Evolutionary conservation across 1,139 yeast genomes (phyloP).

Genomic region (Nakaseomyces kungkrabaensis): DNA sequence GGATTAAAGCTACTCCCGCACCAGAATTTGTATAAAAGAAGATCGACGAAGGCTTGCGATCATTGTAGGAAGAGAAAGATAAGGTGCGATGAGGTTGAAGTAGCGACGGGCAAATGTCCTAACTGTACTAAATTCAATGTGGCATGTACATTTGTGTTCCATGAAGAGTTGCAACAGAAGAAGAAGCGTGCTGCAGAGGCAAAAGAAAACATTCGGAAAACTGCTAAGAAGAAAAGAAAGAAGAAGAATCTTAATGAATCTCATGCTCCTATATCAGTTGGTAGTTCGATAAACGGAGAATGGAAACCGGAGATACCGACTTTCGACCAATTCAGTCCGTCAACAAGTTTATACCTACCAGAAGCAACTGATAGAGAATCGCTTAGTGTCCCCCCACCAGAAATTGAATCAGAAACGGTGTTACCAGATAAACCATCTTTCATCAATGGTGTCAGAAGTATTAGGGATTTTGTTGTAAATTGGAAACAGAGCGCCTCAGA

Average conservation of each 20-base stretch:
- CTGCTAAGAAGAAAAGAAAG: neutral
- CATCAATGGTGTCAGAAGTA: neutral
- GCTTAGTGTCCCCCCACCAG: neutral
- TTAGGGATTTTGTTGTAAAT: neutral
- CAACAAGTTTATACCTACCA: neutral
- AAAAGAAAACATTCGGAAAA: neutral
- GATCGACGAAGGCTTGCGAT: conserved; percentile 31
- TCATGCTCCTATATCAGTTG: neutral
- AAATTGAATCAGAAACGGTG: neutral
- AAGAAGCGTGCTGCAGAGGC: conserved; percentile 1
- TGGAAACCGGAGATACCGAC: neutral
- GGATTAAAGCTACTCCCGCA: neutral
- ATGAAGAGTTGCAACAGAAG: neutral
- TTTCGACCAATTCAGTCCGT: neutral
- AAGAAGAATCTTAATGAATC: neutral
- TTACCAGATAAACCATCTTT: neutral
- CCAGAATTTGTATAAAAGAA: conserved; percentile 7
- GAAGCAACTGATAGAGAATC: neutral
- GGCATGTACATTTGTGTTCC: conserved; percentile 15
- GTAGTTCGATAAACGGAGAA: neutral
- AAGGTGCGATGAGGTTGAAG: conserved; percentile 27
- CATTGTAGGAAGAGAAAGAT: conserved; percentile 31
- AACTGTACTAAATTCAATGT: conserved; percentile 23
- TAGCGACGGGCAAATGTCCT: conserved; percentile 17
- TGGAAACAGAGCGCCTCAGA: neutral